Base-by-base conservation (phyloP, 805 yeast genomes). In the Saturnispora bothae region DNA sequence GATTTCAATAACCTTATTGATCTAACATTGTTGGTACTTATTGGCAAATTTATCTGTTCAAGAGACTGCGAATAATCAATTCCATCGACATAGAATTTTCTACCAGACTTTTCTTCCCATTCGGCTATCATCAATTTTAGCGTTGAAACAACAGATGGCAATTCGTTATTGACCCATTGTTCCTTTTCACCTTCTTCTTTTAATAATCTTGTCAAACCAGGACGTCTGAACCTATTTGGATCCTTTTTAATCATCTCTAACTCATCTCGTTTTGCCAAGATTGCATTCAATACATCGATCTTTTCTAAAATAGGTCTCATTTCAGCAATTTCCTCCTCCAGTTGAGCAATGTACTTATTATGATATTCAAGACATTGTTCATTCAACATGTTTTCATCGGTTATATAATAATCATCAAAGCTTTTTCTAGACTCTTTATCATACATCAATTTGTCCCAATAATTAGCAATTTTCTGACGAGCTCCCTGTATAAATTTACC, bases 161-260 rank as follows among this genome's bases (percentile, higher is more conserved):
- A 61, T 47, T 71, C 71, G 50, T 75, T 74, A n/a, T 71, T 60
- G 6, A 88, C 65, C 38, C 71, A 69, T 47, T 79, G 79, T 39
- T 96, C 64, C 28, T 76, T 64, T 50, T 69, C 78, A 53, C 86
- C 96, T 53, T 89, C 98, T 41, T 79, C 71, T 41, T 82, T 65
- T 42, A 89, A 61, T 18, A 88, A 78, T 43, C 77, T 78, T 45
- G 89, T 88, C 2, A 86, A 79, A 48, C 81, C 78, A 50, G 83
- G 73, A 44, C 80, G 73, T 33, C 81, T 57, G 31, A 88, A 65
- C 44, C 97, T 68, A 0, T 89, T 76, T 0, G 96, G 77, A 54
- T 89, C 92, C 49, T 75, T 78, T 2, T 81, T 70, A 4, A 92
- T 75, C 43, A 75, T 80, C 27, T 69, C 78, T 28, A 92, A 66